Conservation (phyloP, 805 yeast species). For the Saturnispora zaruensis region DNA sequence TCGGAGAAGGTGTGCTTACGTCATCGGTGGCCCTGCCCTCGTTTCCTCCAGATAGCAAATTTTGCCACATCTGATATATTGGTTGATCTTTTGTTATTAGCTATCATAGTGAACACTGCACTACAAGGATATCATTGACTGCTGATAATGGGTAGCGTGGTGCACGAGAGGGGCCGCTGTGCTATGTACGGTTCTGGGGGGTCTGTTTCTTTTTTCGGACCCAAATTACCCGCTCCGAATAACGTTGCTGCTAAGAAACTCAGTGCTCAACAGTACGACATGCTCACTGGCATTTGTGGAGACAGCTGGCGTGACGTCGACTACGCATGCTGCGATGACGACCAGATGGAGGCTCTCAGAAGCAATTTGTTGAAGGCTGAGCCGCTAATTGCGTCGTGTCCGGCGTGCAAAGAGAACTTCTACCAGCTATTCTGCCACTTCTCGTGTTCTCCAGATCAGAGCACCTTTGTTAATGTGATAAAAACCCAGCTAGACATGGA, state of each 20-base stretch:
- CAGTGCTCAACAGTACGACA: slow-evolving; percentile 33
- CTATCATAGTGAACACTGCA: neutral
- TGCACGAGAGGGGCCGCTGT: slow-evolving; percentile 39
- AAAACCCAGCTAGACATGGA: slow-evolving; percentile 39
- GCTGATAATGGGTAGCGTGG: neutral
- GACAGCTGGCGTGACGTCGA: slow-evolving; percentile 43
- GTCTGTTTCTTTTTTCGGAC: slow-evolving; percentile 68
- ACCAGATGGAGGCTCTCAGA: slow-evolving; percentile 50
- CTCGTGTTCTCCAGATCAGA: slow-evolving; percentile 83
- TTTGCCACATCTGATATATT: neutral
- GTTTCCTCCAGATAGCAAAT: neutral
- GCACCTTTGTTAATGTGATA: slow-evolving; percentile 63
- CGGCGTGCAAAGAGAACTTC: slow-evolving; percentile 86
- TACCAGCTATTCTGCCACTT: slow-evolving; percentile 77
- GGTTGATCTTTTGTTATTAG: neutral
- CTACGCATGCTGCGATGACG: slow-evolving; percentile 60
- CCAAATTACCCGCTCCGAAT: slow-evolving; percentile 70
- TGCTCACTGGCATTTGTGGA: slow-evolving; percentile 63
- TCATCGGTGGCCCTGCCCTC: neutral
- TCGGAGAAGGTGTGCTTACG: neutral
- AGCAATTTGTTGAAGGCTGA: slow-evolving; percentile 66
- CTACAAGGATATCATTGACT: neutral
- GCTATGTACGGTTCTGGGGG: slow-evolving; percentile 63
- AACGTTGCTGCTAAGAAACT: slow-evolving; percentile 43
- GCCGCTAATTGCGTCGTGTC: slow-evolving; percentile 78